Evolutionary conservation across 2,329 filamentous ascomycete genomes (phyloP).

Genomic region (Arthrobotrys musiformis): DNA sequence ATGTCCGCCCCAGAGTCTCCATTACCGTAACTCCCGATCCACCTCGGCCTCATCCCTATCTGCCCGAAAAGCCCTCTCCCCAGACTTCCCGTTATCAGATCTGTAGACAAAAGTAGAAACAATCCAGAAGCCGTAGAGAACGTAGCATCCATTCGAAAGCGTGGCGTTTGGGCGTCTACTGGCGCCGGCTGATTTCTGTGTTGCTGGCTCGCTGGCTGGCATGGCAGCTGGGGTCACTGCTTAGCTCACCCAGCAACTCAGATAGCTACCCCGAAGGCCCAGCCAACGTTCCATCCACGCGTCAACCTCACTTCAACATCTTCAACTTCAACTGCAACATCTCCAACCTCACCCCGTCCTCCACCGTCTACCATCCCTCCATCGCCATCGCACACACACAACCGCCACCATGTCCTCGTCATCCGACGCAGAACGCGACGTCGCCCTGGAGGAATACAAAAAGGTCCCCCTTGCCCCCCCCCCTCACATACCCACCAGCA

Average conservation of each 20-base stretch:
- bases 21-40: constrained; percentile 33
- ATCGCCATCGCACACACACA: neutral
- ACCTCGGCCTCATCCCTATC: constrained; percentile 46
- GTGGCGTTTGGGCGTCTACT: constrained; percentile 3
- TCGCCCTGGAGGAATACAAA: constrained; percentile 81
- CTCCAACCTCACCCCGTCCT: neutral
- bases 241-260: neutral
- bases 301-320: constrained; percentile 30
- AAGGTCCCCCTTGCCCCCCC: constrained; percentile 64
- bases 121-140: neutral
- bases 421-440: constrained; percentile 69
- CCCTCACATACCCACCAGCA: neutral
- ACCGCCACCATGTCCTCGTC: constrained; percentile 51
- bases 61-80: neutral
- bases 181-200: too few relatives aligned
- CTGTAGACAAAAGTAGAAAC: neutral
- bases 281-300: constrained; percentile 34
- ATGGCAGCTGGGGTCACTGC: neutral
- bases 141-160: too few relatives aligned
- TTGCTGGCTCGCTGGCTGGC: neutral
- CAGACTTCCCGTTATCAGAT: neutral
- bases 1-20: neutral
- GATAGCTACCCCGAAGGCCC: neutral
- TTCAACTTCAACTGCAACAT: neutral
- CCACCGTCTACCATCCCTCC: neutral